These are phyloP conservation scores for Tetracentron sinense DNA, from an alignment of 164 flowering plant genomes.

Conservation along the genomic window DNA sequence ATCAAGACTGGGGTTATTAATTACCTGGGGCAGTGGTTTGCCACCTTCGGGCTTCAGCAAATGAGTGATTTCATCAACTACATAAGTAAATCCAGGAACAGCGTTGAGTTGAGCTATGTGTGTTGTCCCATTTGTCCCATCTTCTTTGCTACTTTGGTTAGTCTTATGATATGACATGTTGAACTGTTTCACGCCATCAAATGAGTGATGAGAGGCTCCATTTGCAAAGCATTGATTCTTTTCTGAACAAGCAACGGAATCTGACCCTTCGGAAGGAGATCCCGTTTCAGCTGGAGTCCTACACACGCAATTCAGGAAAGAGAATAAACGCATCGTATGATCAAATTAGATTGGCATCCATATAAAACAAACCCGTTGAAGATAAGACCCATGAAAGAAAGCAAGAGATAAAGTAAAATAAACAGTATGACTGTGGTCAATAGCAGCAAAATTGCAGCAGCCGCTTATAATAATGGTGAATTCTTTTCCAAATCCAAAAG, in stretches of 20 bases:
- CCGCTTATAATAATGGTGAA: no score
- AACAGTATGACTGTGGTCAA: no score
- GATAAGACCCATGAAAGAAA: no score
- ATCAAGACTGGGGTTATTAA: constrained; percentile 22
- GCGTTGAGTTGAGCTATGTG: constrained; percentile 47
- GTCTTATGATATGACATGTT: constrained; percentile 42
- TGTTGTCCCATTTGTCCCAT: constrained; percentile 34
- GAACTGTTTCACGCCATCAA: constrained; percentile 32
- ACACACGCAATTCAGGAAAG: constrained; percentile 9
- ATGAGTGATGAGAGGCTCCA: constrained; percentile 29
- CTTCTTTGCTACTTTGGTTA: constrained; percentile 26
- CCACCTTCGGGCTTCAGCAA: constrained; percentile 12
- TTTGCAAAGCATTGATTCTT: constrained; percentile 27
- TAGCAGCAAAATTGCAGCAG: no score
- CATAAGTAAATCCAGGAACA: constrained; percentile 42
- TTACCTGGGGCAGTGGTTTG: constrained; percentile 11
- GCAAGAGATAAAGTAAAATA: no score
- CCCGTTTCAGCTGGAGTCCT: constrained; percentile 37
- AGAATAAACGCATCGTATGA: constrained; percentile 12
- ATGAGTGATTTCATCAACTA: constrained; percentile 40
- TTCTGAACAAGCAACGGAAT: constrained; percentile 37
- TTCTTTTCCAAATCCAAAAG: no score
- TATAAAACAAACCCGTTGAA: no score
- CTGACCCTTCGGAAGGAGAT: constrained; percentile 34
- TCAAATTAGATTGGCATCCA: background rate